Base-by-base conservation (phyloP, 2,329 filamentous ascomycete species). In the Stachybotrys chlorohalonatus region DNA sequence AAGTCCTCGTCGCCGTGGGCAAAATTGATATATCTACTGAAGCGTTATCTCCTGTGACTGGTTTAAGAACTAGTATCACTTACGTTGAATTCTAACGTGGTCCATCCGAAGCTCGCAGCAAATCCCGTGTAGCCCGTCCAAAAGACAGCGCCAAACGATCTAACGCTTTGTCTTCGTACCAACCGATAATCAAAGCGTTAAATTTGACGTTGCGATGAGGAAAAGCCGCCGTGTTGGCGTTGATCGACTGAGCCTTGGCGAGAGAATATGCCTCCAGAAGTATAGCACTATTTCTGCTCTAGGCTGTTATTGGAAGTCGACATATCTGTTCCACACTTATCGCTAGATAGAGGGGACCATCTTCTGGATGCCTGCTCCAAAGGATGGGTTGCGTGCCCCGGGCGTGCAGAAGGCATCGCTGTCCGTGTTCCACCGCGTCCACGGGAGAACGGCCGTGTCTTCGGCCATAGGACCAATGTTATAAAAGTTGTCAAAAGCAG, bases 371-470 rank as follows among this genome's bases (percentile, higher is more conserved):
- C 64, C 65, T 1, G 65, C 65, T 53, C 63, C 66, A 57, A 66
- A 73, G 6, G 69, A 63, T 1, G 72, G 72, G 58, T 75, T 75
- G 49, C 71, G 69, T 1, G 60, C 70, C 7, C 68, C 71, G 2
- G 62, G 61, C 2, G 53, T 52, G 59, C 73, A 75, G 59, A 73
- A 72, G 5, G 57, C 55, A 53, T 70, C 68, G 49, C 64, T 68
- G 6, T 61, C 71, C 5, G 63, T 62, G 59, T 75, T 75, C 72
- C 72, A 74, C 17, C 58, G 47, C 16, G 64, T 62, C 60, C 74
- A 75, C 0, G 66, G 63, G 1, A 64, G 60, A 13, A 72, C 61
- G 5, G 56, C 32, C 53, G 64, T 65, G 24, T 51, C 57, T 53
- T 66, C 62, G 7, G 55, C 52, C 13, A 54, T 48, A 1, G 66